Percentiles rank a stretch among this genome's conserved stretches.
phyloP scores from a whole-genome alignment of 164 flowering plant genomes.

The Chimonanthus salicifolius region DNA sequence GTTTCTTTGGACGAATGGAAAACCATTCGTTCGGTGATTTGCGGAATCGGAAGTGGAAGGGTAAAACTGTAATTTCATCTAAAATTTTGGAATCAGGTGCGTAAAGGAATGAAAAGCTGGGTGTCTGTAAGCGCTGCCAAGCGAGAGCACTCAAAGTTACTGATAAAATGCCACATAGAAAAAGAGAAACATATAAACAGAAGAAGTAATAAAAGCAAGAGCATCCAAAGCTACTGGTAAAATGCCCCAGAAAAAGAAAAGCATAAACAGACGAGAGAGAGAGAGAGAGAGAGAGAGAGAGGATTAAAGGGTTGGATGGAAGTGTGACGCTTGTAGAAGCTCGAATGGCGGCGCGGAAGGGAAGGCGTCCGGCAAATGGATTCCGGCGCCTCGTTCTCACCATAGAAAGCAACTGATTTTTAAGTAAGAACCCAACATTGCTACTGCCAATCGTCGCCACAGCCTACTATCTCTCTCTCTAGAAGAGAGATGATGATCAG shows the following conservation, averaged over 20 bases:
- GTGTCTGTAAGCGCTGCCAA: too few relatives aligned
- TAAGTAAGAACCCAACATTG: not conserved
- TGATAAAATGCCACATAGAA: not conserved
- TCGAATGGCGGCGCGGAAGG: conserved; percentile 10
- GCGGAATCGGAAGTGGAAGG: too few relatives aligned
- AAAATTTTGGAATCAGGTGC: too few relatives aligned
- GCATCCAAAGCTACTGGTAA: not conserved
- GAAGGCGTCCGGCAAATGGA: not conserved
- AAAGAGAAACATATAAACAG: not conserved
- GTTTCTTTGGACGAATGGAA: too few relatives aligned
- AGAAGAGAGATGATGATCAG: too few relatives aligned
- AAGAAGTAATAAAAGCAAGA: not conserved
- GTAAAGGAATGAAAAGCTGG: too few relatives aligned
- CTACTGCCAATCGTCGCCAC: conserved; percentile 16
- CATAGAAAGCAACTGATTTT: not conserved
- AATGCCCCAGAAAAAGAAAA: not conserved
- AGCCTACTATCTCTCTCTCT: conserved; percentile 4
- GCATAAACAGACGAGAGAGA: not conserved
- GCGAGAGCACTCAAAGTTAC: not conserved
- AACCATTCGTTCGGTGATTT: too few relatives aligned
- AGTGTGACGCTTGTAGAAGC: conserved; percentile 29
- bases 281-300: not conserved
- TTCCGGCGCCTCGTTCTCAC: not conserved
- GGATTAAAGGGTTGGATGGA: conserved; percentile 28
- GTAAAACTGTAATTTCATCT: too few relatives aligned